Evolutionary conservation across 371 early-diverging fungal species (phyloP).

Genomic region (Mortierella sp.): DNA sequence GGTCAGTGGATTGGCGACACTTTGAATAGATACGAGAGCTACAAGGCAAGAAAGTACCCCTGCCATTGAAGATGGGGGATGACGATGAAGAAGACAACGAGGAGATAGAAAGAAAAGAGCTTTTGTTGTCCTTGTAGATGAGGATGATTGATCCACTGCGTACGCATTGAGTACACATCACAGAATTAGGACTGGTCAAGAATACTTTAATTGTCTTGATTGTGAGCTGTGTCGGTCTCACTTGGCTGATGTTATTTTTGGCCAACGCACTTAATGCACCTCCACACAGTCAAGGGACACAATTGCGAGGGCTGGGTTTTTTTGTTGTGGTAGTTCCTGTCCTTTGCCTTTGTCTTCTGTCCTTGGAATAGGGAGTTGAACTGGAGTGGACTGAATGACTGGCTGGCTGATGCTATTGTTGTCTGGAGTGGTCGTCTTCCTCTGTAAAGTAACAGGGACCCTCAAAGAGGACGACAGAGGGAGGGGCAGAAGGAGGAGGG

Average conservation of each 20-base stretch:
- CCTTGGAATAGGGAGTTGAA: conserved; percentile 18
- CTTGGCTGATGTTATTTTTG: too few species aligned
- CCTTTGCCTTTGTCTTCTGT: not conserved
- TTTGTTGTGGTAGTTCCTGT: not conserved
- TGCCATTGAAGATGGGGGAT: too few species aligned
- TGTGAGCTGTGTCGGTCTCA: too few species aligned
- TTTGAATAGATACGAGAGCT: not conserved
- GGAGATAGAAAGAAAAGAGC: too few species aligned
- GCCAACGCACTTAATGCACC: too few species aligned
- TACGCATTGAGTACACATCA: too few species aligned
- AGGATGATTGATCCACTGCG: too few species aligned
- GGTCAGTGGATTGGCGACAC: not conserved
- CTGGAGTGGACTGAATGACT: conserved; percentile 9
- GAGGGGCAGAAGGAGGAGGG: not conserved
- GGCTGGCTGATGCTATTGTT: conserved; percentile 13
- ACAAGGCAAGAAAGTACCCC: too few species aligned
- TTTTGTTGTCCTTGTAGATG: too few species aligned
- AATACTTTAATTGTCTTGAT: too few species aligned
- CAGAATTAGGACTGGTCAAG: too few species aligned
- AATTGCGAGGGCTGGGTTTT: not conserved
- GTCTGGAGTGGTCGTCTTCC: not conserved
- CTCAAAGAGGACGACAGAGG: not conserved
- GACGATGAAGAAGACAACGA: too few species aligned
- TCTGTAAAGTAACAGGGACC: not conserved
- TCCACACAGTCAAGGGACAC: not conserved